Base-by-base conservation (phyloP, 257 asterid genomes). In the Capsicum rhomboideum region DNA sequence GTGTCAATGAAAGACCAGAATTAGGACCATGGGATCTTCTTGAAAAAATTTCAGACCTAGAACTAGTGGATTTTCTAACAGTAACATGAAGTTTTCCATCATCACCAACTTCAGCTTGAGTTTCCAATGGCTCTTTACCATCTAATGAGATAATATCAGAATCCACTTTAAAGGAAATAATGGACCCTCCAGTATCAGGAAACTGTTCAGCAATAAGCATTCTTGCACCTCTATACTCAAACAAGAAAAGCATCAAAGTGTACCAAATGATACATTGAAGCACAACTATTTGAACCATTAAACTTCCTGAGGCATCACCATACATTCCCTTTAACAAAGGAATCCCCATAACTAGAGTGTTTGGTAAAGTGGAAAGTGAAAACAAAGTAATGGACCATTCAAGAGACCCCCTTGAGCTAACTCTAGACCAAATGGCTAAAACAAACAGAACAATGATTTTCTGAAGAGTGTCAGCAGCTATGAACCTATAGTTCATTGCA, bases 231-330 rank as follows among this genome's bases (percentile, higher is more conserved):
- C 92, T 88, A 50, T 88, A 90, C 83, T 90, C 92, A 42, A 90
- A 90, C 87, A 90, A 83, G 86, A 90, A 90, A 16, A 90, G 88
- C 91, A 90, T 83, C 87, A 90, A 81, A 71, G 92, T 90, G 82
- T 90, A 90, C 92, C 92, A 90, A 82, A 88, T 90, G 26, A 90
- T 88, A 86, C 92, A 90, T 55, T 90, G 92, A 21, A 90, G 89
- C 46, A 90, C 92, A 69, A 90, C 92, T 34, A 90, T 90, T 40
- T 90, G 92, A 23, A 90, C 92, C 92, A 90, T 90, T 63, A 90
- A 80, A 31, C 86, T 85, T n/a, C 92, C 92, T 20, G 92, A 90
- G 37, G 78, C 85, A 12, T 86, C 90, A 40, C 91, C 91, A 84
- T 90, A 90, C 92, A 90, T 90, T 2, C 92, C 92, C 83, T 90